Percentiles rank a stretch among this genome's conserved stretches.
phyloP scores from a whole-genome alignment of 2,329 filamentous ascomycete genomes.

The Nigrospora sphaerica region DNA sequence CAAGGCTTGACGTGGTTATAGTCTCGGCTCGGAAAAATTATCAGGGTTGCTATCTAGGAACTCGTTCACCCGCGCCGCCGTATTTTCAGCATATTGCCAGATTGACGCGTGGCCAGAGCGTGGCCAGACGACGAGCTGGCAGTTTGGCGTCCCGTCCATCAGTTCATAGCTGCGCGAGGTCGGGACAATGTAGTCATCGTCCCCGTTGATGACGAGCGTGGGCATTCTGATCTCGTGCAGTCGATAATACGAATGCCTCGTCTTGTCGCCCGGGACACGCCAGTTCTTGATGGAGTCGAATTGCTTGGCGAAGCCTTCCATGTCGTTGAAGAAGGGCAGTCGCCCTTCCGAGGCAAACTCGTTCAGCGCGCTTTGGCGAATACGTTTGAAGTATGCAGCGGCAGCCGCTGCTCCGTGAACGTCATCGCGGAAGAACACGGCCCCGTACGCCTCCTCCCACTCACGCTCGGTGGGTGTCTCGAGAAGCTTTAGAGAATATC shows the following conservation, averaged over 20 bases:
- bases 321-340: background rate
- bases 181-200: background rate
- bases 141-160: background rate
- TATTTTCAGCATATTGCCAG: background rate
- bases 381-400: background rate
- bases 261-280: background rate
- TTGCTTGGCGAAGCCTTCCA: background rate
- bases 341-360: background rate
- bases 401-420: background rate
- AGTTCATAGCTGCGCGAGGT: slow-evolving; percentile 1
- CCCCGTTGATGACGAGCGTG: background rate
- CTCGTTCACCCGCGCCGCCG: background rate
- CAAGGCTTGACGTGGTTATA: background rate
- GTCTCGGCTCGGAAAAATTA: background rate
- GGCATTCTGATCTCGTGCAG: slow-evolving; percentile 1
- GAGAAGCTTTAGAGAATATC: background rate
- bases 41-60: background rate
- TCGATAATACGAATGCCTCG: background rate
- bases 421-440: slow-evolving; percentile 1
- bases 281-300: background rate
- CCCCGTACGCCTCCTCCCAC: background rate
- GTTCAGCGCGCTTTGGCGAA: slow-evolving; percentile 1
- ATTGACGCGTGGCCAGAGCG: background rate
- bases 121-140: background rate
- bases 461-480: background rate